Percentiles rank a stretch among this genome's conserved stretches.
phyloP scores from a whole-genome alignment of 768 basidiomycete species.

The Lactarius vividus region DNA sequence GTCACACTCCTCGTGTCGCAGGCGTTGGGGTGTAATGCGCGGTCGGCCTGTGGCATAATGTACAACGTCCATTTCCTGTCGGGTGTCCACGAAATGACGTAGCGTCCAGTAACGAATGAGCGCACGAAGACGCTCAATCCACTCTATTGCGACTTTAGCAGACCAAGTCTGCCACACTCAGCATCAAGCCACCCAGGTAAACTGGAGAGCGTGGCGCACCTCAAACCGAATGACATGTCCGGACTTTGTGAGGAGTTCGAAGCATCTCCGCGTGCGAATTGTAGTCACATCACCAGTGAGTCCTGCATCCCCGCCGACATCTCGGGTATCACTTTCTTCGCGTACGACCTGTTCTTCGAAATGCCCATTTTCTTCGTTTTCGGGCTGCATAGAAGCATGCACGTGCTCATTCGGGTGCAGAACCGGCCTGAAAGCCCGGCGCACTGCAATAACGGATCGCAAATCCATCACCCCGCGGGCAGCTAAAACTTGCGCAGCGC shows the following conservation, averaged over 20 bases:
- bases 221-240: slow-evolving; percentile 76
- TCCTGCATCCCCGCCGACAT: slow-evolving; percentile 62
- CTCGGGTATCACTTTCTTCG: slow-evolving; percentile 54
- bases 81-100: slow-evolving; percentile 71
- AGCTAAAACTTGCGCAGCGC: slow-evolving; percentile 57
- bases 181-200: not conserved
- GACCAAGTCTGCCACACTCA: slow-evolving; percentile 56
- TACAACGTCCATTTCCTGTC: slow-evolving; percentile 76
- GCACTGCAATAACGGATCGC: slow-evolving; percentile 60
- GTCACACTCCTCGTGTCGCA: slow-evolving; percentile 41
- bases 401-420: slow-evolving; percentile 34
- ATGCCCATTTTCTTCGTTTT: slow-evolving; percentile 33
- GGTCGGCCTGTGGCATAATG: slow-evolving; percentile 50
- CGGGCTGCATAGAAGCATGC: slow-evolving; percentile 22
- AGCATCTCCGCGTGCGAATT: slow-evolving; percentile 61
- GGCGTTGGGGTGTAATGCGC: slow-evolving; percentile 57
- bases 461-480: slow-evolving; percentile 74
- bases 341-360: slow-evolving; percentile 31
- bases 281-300: slow-evolving; percentile 42
- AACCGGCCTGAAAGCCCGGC: slow-evolving; percentile 54
- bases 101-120: slow-evolving; percentile 78
- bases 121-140: slow-evolving; percentile 74
- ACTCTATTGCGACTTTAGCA: slow-evolving; percentile 67
- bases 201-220: slow-evolving; percentile 42
- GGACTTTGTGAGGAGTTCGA: slow-evolving; percentile 70